Conservation (phyloP, 768 basidiomycete genomes). For the Grammothele lineata region DNA sequence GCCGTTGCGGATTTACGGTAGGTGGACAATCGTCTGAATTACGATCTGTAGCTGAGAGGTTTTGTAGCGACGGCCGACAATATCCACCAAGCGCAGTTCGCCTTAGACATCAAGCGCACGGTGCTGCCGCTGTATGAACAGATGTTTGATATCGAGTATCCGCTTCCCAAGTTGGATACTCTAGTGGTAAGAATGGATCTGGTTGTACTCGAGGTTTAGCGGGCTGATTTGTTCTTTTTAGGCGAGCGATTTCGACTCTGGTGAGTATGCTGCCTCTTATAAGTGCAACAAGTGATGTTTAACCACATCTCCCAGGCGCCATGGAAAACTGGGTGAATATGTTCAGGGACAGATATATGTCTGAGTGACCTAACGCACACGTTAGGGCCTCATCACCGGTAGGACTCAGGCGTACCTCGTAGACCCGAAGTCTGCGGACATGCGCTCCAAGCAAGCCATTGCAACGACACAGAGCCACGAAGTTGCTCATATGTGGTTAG, state of each 20-base stretch:
- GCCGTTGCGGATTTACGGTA: conserved; percentile 83
- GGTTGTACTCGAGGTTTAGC: background rate
- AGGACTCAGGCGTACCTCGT: conserved; percentile 77
- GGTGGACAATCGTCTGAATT: background rate
- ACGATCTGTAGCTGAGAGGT: background rate
- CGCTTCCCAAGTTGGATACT: conserved; percentile 93
- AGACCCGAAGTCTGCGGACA: conserved; percentile 70
- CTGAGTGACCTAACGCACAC: no score
- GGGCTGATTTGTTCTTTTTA: conserved; percentile 17
- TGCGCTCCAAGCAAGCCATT: conserved; percentile 73
- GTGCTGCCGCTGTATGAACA: conserved; percentile 90
- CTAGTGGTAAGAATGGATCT: conserved; percentile 46
- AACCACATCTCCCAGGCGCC: conserved; percentile 37
- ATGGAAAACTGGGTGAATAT: conserved; percentile 87
- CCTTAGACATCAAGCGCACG: conserved; percentile 80
- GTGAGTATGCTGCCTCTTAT: conserved; percentile 35
- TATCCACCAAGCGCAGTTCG: conserved; percentile 82
- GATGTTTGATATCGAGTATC: conserved; percentile 89
- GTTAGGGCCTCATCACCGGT: conserved; percentile 44
- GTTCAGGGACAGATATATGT: no score
- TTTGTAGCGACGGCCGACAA: conserved; percentile 69
- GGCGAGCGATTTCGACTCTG: conserved; percentile 87
- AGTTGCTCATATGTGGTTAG: conserved; percentile 77
- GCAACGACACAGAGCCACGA: conserved; percentile 82
- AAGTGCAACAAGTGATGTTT: background rate